phyloP scores from a whole-genome alignment of 2,329 filamentous ascomycete genomes.

The Cryphonectria parasitica region DNA sequence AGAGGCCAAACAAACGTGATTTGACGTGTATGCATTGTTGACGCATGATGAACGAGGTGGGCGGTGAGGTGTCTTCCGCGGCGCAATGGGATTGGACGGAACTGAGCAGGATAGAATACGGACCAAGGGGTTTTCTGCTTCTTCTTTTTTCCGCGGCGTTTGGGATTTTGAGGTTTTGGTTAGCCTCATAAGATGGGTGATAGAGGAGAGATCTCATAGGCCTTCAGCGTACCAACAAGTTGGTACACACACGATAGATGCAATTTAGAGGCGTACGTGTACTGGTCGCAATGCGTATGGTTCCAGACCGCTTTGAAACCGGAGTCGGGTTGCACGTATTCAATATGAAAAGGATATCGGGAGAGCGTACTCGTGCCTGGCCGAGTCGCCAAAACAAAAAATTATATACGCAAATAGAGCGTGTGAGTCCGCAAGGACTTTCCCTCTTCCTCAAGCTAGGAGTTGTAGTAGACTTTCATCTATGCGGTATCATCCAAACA shows the following conservation, averaged over 20 bases:
- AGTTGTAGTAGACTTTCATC: slow-evolving; percentile 9
- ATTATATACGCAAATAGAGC: slow-evolving; percentile 14
- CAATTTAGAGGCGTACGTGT: background rate
- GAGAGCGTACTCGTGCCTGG: background rate
- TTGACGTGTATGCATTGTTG: background rate
- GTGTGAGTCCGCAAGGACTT: background rate
- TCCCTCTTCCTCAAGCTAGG: background rate
- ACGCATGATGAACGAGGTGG: background rate
- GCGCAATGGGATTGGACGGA: background rate
- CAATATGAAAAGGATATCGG: background rate
- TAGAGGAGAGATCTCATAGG: background rate
- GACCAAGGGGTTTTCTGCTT: background rate
- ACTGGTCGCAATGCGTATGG: background rate
- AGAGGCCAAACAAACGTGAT: background rate
- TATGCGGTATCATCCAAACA: slow-evolving; percentile 18
- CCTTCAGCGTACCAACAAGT: background rate
- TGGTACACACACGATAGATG: background rate
- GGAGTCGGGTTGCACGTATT: no score
- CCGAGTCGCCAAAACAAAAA: slow-evolving; percentile 1
- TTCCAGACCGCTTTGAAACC: background rate
- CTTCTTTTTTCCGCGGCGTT: background rate
- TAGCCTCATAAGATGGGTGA: background rate
- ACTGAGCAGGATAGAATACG: background rate
- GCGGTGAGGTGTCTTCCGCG: background rate
- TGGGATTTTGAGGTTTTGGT: background rate